Conservation (phyloP, 192 early-diverging fungal species). For the Coemansia sp. region DNA sequence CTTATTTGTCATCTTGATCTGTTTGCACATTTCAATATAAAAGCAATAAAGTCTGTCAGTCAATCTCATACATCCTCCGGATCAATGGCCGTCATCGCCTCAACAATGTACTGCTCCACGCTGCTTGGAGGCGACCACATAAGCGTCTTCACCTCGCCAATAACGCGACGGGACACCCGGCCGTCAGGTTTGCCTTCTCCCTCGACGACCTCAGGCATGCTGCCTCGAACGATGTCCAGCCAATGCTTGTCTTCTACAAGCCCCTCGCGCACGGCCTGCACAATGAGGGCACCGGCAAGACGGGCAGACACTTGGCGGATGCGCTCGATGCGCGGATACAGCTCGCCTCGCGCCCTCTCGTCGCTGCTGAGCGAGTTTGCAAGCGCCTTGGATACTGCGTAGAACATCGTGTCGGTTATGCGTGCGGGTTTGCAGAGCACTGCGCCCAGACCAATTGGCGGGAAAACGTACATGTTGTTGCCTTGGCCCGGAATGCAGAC, state of each 20-base stretch:
- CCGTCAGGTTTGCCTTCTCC: conserved; percentile 14
- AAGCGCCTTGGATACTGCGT: conserved; percentile 73
- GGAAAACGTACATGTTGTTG: conserved; percentile 98
- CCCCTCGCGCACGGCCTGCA: conserved; percentile 61
- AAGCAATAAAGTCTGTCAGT: background rate
- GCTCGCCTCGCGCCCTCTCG: conserved; percentile 64
- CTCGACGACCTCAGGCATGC: conserved; percentile 14
- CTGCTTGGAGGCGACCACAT: conserved; percentile 49
- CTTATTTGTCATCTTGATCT: background rate
- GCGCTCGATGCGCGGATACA: conserved; percentile 82
- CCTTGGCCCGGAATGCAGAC: conserved; percentile 73
- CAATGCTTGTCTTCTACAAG: conserved; percentile 40
- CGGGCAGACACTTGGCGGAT: conserved; percentile 83
- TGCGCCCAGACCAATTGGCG: conserved; percentile 89
- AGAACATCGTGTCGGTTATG: conserved; percentile 85
- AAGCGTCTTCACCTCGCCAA: conserved; percentile 47
- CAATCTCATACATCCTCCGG: conserved; percentile 30
- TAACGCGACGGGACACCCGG: conserved; percentile 27
- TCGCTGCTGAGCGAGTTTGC: conserved; percentile 70
- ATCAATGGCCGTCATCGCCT: conserved; percentile 38
- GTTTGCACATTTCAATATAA: background rate
- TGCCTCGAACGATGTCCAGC: conserved; percentile 21
- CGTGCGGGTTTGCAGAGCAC: conserved; percentile 69
- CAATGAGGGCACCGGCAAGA: conserved; percentile 76
- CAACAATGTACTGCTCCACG: conserved; percentile 54